Base-by-base conservation (phyloP, 805 yeast species). In the Monosporozyma solicola region DNA sequence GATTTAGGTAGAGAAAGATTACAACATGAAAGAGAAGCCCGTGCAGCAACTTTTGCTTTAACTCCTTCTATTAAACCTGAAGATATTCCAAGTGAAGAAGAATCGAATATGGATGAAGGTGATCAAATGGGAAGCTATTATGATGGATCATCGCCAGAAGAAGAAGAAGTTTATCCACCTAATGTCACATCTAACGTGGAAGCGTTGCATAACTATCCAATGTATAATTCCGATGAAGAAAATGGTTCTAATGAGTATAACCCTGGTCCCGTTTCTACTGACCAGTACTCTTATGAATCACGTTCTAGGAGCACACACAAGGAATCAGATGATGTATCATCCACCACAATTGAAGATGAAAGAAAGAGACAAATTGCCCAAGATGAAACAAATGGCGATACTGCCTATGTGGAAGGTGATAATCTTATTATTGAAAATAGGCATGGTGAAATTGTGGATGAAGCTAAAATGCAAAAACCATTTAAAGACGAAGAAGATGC, bases 371-470 rank as follows among this genome's bases (percentile, higher is more conserved):
- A 67, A 60, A 37, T 59, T 41, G 27, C 55, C 32, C 56, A 58
- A 44, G 71, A 61, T 50, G 68, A 66, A 59, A 65, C 56, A 48
- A 66, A 54, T 25, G 65, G 66, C 25, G 57, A 57, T 1, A 67
- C 71, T 37, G 84, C 82, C 0, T 85, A 79, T 66, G 80, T 80
- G 48, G 96, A 89, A 59, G 96, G 95, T 27, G 61, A 73, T 39
- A 73, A 77, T 45, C 67, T 91, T 39, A 78, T 91, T 51, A 75
- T 92, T 52, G 99, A 92, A 65, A 94, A 90, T 68, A 80, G 78
- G 53, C 76, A 83, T 48, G 98, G 98, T 52, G 97, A 91, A 64
- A 77, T 90, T 46, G 62, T 92, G 50, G 83, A 80, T 50, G 75
- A 83, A 2, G 72, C 83, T 51, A 61, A 69, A 61, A 66, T 76